These are phyloP conservation scores for Kwoniella mangroviensis DNA, from an alignment of 768 basidiomycete genomes.

Conservation along the genomic window DNA sequence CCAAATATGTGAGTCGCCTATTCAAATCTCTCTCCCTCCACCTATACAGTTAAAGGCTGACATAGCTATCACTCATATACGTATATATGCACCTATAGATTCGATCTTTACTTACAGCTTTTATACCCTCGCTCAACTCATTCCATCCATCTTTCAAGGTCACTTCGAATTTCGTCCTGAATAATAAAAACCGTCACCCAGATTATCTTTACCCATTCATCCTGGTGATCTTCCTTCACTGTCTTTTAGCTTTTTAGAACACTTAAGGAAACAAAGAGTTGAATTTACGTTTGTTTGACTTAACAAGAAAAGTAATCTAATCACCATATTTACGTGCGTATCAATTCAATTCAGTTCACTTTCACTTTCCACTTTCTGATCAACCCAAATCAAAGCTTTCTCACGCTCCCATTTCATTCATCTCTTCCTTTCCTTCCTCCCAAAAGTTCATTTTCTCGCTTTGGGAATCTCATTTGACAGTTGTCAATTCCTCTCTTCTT, in stretches of 20 bases:
- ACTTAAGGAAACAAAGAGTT: neutral
- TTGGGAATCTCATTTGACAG: neutral
- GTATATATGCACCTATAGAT: neutral
- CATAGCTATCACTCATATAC: neutral
- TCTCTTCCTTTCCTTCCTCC: neutral
- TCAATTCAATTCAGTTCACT: conserved; percentile 9
- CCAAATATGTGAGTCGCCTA: conserved; percentile 4
- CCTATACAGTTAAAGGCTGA: neutral
- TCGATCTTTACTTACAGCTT: neutral
- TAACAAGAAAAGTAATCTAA: conserved; percentile 1
- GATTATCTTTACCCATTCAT: neutral
- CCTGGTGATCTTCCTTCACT: neutral
- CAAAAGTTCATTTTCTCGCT: neutral
- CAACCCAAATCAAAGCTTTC: conserved; percentile 5
- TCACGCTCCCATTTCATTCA: neutral
- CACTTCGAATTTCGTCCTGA: neutral
- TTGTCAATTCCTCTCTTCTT: neutral
- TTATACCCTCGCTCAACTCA: neutral
- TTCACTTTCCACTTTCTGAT: neutral
- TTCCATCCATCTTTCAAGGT: conserved; percentile 1
- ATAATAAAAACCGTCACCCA: neutral
- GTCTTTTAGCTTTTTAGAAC: neutral
- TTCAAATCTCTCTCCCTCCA: neutral
- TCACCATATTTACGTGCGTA: conserved; percentile 30
- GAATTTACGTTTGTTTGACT: neutral